phyloP scores from a whole-genome alignment of 2,329 filamentous ascomycete genomes.

The Madurella mycetomatis region DNA sequence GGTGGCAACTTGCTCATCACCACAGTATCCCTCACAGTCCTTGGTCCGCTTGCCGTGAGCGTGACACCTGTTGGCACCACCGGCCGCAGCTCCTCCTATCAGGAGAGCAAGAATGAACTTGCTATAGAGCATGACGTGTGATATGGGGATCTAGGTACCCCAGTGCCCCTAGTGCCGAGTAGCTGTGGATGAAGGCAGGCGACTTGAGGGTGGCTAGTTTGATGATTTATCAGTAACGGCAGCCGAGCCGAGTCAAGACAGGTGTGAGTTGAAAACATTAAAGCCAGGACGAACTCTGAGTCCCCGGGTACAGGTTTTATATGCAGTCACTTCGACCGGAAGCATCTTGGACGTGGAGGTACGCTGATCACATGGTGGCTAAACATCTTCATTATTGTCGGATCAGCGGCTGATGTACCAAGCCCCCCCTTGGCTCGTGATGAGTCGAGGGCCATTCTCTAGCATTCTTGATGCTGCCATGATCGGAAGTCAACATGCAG shows the following conservation, averaged over 20 bases:
- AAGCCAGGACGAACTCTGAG: background rate
- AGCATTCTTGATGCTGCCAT: background rate
- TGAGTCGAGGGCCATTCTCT: background rate
- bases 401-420: constrained; percentile 1
- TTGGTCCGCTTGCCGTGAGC: background rate
- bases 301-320: background rate
- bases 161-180: background rate
- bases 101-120: constrained; percentile 11
- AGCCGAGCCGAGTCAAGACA: too few species aligned
- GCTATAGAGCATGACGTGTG: constrained; percentile 8
- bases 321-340: background rate
- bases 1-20: constrained; percentile 12
- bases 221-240: background rate
- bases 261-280: background rate
- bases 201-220: background rate
- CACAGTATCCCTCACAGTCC: constrained; percentile 15
- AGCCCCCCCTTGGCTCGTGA: background rate
- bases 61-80: background rate
- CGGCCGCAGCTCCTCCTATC: constrained; percentile 9
- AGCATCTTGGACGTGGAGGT: background rate
- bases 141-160: background rate
- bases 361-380: background rate
- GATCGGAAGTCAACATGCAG: background rate
- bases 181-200: background rate
- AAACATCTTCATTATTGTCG: background rate